Evolutionary conservation across 192 early-diverging fungal species (phyloP), one percentile per base, ranked within the genome.

Genomic region (Rhizophagus sp.): DNA sequence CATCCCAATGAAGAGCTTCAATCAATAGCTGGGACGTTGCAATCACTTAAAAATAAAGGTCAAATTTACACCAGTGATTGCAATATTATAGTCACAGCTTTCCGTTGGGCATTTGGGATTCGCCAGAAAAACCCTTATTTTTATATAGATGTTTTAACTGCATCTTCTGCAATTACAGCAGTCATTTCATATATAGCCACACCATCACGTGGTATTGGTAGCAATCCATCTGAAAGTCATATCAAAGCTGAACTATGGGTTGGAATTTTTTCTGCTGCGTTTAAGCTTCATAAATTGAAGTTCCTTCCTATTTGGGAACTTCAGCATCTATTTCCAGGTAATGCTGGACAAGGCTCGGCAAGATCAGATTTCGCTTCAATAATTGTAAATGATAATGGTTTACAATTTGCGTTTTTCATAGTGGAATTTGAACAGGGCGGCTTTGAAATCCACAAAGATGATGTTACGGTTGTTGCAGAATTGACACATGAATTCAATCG

Each of bases 321-420:
- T 7, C 30, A 80, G 0, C 69, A 80, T 36, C 17, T 73, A 62
- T 39, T 80, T 73, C 17, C 69, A 4, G 50, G 79, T 11, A 64
- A 80, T 71, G 52, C 13, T 64, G 66, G 79, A 11, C 3, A 47
- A 62, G 69, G 69, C 22, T 80, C 50, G 49, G 57, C 79, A 50
- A 50, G 49, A 19, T 80, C 66, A 41, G 79, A 73, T 34, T 80
- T n/a, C 72, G 52, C 79, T 10, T 22, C 71, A 25, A 73, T 73
- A 27, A 17, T 50, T 2, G 44, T 1, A 49, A 73, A 73, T 25
- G 27, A 73, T 17, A 73, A 52, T 57, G 47, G 44, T 12, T 34
- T 70, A 36, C 78, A 79, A 71, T 79, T 79, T 49, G 24, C 78
- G n/a, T 79, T 79, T 30, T 79, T 79, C 12, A 25, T 70, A 22